These are phyloP conservation scores for Aspergillus fijiensis DNA, from an alignment of 2,329 filamentous ascomycete genomes.

Conservation along the genomic window DNA sequence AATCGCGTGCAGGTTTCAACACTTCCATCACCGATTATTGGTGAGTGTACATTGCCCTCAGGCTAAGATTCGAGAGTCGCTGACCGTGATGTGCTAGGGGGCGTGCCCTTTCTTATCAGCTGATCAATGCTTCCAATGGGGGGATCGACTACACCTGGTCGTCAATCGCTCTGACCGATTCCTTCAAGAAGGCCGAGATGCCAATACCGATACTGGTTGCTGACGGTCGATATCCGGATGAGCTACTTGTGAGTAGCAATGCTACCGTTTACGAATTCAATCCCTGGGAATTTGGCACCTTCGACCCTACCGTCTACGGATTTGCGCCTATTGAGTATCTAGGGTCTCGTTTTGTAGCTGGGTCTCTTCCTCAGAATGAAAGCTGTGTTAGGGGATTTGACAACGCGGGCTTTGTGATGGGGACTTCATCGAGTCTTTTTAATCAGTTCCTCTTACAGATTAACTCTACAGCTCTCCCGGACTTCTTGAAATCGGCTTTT, in stretches of 20 bases:
- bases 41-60: constrained; percentile 34
- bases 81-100: constrained; percentile 45
- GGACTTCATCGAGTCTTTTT: constrained; percentile 79
- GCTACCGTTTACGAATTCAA: constrained; percentile 74
- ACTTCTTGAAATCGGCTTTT: constrained; percentile 54
- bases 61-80: background rate
- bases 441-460: constrained; percentile 72
- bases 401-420: constrained; percentile 78
- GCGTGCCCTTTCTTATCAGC: constrained; percentile 75
- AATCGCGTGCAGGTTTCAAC: constrained; percentile 63
- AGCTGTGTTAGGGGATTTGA: constrained; percentile 77
- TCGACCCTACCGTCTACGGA: constrained; percentile 67
- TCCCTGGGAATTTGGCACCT: constrained; percentile 74
- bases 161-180: constrained; percentile 62
- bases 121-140: constrained; percentile 72
- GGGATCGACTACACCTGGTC: constrained; percentile 78
- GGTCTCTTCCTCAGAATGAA: constrained; percentile 55
- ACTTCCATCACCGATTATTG: constrained; percentile 84
- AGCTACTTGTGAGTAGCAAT: constrained; percentile 63
- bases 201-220: constrained; percentile 72
- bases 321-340: constrained; percentile 70
- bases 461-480: constrained; percentile 51
- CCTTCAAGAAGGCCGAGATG: constrained; percentile 60
- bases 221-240: constrained; percentile 62
- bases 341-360: constrained; percentile 68